Evolutionary conservation across 2,329 filamentous ascomycete genomes (phyloP), one percentile per base, ranked within the genome.

Genomic region (Trichophyton mentagrophytes): DNA sequence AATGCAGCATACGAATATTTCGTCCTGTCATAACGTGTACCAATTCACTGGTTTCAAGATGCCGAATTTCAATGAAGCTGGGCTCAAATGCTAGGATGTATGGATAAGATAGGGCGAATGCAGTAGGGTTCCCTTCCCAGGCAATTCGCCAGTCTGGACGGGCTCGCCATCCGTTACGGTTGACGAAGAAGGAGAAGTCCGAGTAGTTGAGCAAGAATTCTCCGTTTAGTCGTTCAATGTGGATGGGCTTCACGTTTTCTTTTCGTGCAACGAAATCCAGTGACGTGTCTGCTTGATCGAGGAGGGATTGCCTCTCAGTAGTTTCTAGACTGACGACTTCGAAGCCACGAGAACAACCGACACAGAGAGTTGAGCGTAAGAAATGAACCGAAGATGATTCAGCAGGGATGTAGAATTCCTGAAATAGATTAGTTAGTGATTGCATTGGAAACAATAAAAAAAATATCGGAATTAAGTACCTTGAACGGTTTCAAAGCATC

Each of bases 311-410:
- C 1, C 92, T 96, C 75, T 99, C 93, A n/a, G 96, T 87, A 0
- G 93, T 97, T 73, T 97, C 90, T 40, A 99, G 82, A 62, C 88
- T 93, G 63, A 99, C 93, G 36, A 99, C 92, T 75, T 99, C 93
- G 74, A 99, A 99, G 51, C 93, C 93, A 72, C 90, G 85, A 9
- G 91, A 88, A 71, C 93, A 97, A 53, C 92, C 93, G 63, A 99
- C 93, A 72, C 93, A 99, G 25, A 99, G 83, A 71, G 96, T 99
- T 64, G 89, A 93, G 70, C 93, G 91, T 67, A 99, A 82, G 80
- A 97, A 99, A 75, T 99, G 93, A 46, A 99, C 93, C 44, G 91
- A 96, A 3, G 90, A 92, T n/a, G 92, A 95, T 78, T 99, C 93
- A 5, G 91, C 93, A 0, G 93, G 93, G 63, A 99, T 96, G 75